A percentile compares a stretch with the other conserved stretches of the same genome.
Evolutionary conservation across 169 alveolate genomes (phyloP).

Genomic region (Perkinsus marinus): DNA sequence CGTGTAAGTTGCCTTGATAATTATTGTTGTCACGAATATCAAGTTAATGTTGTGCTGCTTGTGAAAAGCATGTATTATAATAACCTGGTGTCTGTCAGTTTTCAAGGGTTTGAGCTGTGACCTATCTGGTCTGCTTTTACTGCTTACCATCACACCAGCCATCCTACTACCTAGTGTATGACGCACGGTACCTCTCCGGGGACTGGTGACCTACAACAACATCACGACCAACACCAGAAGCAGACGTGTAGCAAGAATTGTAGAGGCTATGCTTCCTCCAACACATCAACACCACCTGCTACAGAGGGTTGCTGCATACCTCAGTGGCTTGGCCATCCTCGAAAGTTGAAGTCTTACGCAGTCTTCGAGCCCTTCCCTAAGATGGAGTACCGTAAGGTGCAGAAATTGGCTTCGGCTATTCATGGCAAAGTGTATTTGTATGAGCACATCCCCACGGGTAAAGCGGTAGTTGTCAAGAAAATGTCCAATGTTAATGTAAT

Average conservation of each 20-base stretch:
- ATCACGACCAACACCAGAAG: neutral
- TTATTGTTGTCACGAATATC: neutral
- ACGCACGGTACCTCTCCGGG: neutral
- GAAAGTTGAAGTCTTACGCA: neutral
- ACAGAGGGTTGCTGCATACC: neutral
- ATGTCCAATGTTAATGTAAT: conserved; percentile 4
- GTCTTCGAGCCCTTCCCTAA: neutral
- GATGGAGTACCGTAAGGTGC: neutral
- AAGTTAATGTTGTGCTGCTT: too few species aligned
- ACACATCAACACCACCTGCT: neutral
- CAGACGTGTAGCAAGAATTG: neutral
- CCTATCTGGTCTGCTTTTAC: neutral
- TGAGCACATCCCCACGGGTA: conserved; percentile 1
- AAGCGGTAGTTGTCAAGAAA: conserved; percentile 6
- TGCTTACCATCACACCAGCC: neutral
- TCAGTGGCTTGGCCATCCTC: neutral
- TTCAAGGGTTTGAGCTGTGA: neutral
- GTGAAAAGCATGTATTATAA: too few species aligned
- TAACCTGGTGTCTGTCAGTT: too few species aligned
- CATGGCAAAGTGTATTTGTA: conserved; percentile 10
- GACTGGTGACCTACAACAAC: too few species aligned
- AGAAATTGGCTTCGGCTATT: conserved; percentile 3
- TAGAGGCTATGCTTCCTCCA: neutral
- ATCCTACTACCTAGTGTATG: neutral
- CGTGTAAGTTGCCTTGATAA: neutral